Evolutionary conservation across 345 rosid species (phyloP).

Genomic region (Eucalyptus pauciflora): DNA sequence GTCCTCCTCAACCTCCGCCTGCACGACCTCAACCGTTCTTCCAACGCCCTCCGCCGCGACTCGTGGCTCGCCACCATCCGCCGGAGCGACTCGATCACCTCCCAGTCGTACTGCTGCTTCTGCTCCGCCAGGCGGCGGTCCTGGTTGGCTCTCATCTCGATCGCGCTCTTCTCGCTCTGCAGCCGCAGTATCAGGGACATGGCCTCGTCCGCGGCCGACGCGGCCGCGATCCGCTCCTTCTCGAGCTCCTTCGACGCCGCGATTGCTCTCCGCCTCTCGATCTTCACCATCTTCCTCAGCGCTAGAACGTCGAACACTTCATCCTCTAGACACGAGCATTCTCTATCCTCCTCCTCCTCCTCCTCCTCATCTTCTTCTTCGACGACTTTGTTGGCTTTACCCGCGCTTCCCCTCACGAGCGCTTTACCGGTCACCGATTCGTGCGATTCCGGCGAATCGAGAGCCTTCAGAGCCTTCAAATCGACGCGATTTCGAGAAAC

Average conservation of each 20-base stretch:
- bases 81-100: constrained; percentile 54
- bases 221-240: constrained; percentile 65
- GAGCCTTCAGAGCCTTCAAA: constrained; percentile 2
- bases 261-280: constrained; percentile 37
- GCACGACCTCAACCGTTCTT: constrained; percentile 13
- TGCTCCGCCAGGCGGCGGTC: constrained; percentile 45
- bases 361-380: not conserved
- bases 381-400: not conserved
- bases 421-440: not conserved
- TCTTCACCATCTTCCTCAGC: constrained; percentile 49
- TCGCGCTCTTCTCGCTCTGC: constrained; percentile 47
- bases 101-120: constrained; percentile 32
- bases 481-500: not conserved
- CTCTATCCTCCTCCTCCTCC: constrained; percentile 14
- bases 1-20: constrained; percentile 8
- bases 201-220: constrained; percentile 67
- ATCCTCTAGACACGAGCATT: constrained; percentile 27
- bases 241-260: constrained; percentile 42
- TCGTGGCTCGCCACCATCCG: constrained; percentile 42
- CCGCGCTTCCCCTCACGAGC: not conserved
- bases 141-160: constrained; percentile 54
- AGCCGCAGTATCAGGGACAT: constrained; percentile 82
- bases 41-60: constrained; percentile 13
- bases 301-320: constrained; percentile 30
- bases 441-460: not conserved